A percentile compares a stretch with the other conserved stretches of the same genome.
phyloP scores from a whole-genome alignment of 2,329 filamentous ascomycete species.

The Pseudonectria buxi region DNA sequence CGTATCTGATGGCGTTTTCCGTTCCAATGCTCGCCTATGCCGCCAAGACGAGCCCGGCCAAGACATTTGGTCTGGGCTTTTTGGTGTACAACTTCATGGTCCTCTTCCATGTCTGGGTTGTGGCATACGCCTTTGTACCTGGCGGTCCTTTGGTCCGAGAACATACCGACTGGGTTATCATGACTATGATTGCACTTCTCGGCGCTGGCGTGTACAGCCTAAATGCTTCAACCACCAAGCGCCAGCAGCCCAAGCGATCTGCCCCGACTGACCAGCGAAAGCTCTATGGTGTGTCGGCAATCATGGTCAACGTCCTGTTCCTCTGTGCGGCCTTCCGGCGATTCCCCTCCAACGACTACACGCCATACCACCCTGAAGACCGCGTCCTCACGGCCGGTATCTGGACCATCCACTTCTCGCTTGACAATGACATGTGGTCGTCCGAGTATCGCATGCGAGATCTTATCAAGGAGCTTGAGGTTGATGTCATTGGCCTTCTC shows the following conservation, averaged over 20 bases:
- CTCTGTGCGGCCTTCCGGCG: slow-evolving; percentile 77
- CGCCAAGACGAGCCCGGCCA: slow-evolving; percentile 66
- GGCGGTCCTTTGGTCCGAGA: slow-evolving; percentile 89
- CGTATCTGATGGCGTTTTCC: slow-evolving; percentile 76
- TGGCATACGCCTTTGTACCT: slow-evolving; percentile 96
- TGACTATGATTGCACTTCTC: slow-evolving; percentile 73
- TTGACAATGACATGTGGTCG: slow-evolving; percentile 99
- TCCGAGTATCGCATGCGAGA: slow-evolving; percentile 92
- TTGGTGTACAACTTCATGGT: slow-evolving; percentile 89
- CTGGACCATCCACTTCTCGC: slow-evolving; percentile 96
- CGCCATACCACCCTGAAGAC: slow-evolving; percentile 79
- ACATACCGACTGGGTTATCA: slow-evolving; percentile 94
- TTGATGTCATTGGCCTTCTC: slow-evolving; percentile 93
- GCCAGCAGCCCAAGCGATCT: slow-evolving; percentile 24
- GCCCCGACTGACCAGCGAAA: slow-evolving; percentile 40
- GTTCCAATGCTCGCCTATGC: slow-evolving; percentile 70
- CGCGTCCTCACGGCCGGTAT: slow-evolving; percentile 90
- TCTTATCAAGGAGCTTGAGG: slow-evolving; percentile 83
- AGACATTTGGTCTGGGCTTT: slow-evolving; percentile 83
- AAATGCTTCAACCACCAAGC: slow-evolving; percentile 41
- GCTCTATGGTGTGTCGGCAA: slow-evolving; percentile 52
- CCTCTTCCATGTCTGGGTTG: slow-evolving; percentile 97
- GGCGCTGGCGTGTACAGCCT: slow-evolving; percentile 78
- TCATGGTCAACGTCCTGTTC: slow-evolving; percentile 73
- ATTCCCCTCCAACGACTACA: slow-evolving; percentile 89